Conservation (phyloP, 495 filamentous ascomycete genomes). For the Talaromyces thailandensis region DNA sequence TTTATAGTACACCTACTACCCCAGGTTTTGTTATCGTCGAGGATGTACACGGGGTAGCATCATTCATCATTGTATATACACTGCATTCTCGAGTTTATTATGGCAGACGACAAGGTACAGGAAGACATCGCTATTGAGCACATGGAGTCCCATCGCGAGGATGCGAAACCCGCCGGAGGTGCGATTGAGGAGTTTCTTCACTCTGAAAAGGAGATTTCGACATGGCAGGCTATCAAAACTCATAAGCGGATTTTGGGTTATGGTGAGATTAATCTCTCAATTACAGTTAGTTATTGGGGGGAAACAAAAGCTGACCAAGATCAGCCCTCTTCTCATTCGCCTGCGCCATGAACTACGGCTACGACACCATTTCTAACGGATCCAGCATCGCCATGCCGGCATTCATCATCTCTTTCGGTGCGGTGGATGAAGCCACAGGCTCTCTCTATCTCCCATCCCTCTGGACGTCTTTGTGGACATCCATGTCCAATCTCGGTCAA, state of each 20-base stretch:
- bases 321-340: not conserved
- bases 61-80: not conserved
- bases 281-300: not conserved
- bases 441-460: constrained; percentile 15
- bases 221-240: not conserved
- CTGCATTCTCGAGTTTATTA: not conserved
- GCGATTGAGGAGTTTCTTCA: not conserved
- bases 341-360: not conserved
- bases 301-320: not conserved
- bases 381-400: constrained; percentile 17
- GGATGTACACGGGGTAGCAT: not conserved
- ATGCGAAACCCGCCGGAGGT: not conserved
- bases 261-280: not conserved
- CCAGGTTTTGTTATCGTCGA: not conserved
- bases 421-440: constrained; percentile 6
- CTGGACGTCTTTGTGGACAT: constrained; percentile 21
- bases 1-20: not conserved
- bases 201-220: not conserved
- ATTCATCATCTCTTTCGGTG: constrained; percentile 19
- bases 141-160: not conserved
- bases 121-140: not conserved
- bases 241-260: not conserved
- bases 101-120: not conserved
- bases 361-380: constrained; percentile 16
- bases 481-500: constrained; percentile 17